Evolutionary conservation across 192 early-diverging fungal species (phyloP).

Genomic region (Coemansia biformis): DNA sequence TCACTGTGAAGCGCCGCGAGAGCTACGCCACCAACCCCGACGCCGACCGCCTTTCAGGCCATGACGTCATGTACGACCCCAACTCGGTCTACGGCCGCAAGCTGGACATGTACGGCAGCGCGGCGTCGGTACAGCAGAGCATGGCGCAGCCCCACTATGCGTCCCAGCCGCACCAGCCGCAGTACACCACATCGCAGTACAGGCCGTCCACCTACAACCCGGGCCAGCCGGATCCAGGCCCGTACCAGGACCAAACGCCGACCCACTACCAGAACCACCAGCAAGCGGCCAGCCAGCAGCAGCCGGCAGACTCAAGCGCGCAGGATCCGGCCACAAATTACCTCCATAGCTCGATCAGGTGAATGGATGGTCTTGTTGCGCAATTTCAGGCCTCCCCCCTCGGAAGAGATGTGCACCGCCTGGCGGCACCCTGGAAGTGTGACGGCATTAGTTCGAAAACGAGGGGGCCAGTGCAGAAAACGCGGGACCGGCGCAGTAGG

Average conservation of each 20-base stretch:
- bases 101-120: conserved; percentile 21
- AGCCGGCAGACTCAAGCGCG: too few relatives aligned
- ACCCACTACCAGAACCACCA: conserved; percentile 6
- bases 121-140: conserved; percentile 3
- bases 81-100: conserved; percentile 15
- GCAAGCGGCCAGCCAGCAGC: too few relatives aligned
- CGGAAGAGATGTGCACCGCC: too few relatives aligned
- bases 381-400: too few relatives aligned
- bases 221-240: background rate
- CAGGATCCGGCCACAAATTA: too few relatives aligned
- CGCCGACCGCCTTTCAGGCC: background rate
- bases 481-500: too few relatives aligned
- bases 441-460: too few relatives aligned
- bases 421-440: too few relatives aligned
- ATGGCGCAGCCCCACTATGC: conserved; percentile 1
- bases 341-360: too few relatives aligned
- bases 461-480: too few relatives aligned
- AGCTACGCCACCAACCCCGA: conserved; percentile 17
- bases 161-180: background rate
- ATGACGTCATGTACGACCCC: conserved; percentile 15
- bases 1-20: conserved; percentile 34
- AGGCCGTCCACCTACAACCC: conserved; percentile 1
- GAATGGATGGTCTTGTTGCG: too few relatives aligned
- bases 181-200: conserved; percentile 14
- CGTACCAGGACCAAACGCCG: background rate